A percentile compares a stretch with the other conserved stretches of the same genome.
Evolutionary conservation across 2,329 filamentous ascomycete genomes (phyloP).

Genomic region (Achaetomium macrosporum): DNA sequence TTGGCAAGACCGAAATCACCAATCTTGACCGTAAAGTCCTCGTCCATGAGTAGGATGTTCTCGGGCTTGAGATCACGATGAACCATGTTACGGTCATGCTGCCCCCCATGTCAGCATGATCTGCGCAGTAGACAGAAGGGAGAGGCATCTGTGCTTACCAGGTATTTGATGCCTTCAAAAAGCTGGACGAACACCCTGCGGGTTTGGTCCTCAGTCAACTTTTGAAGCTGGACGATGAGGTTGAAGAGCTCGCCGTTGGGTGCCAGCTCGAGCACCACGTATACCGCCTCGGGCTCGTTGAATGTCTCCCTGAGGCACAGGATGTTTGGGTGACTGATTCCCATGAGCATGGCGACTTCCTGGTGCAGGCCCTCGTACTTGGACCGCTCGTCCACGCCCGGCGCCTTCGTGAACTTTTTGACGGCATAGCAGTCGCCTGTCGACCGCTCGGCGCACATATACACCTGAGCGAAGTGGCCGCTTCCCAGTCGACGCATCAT

Average conservation of each 20-base stretch:
- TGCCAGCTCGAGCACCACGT: slow-evolving; percentile 84
- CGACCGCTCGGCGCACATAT: slow-evolving; percentile 65
- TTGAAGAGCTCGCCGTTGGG: slow-evolving; percentile 95
- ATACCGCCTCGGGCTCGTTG: slow-evolving; percentile 84
- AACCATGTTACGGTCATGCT: slow-evolving; percentile 97
- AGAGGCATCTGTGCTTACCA: slow-evolving; percentile 53
- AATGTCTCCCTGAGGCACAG: slow-evolving; percentile 94
- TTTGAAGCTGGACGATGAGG: slow-evolving; percentile 84
- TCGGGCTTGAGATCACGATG: slow-evolving; percentile 98
- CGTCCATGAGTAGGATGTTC: slow-evolving; percentile 86
- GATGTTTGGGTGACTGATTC: slow-evolving; percentile 91
- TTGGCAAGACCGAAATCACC: slow-evolving; percentile 97
- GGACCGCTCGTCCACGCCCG: slow-evolving; percentile 73
- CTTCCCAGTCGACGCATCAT: slow-evolving; percentile 43
- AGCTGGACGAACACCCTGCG: slow-evolving; percentile 85
- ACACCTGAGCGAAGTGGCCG: slow-evolving; percentile 24
- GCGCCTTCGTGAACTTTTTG: slow-evolving; percentile 86
- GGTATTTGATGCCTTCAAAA: slow-evolving; percentile 89
- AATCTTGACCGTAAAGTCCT: slow-evolving; percentile 79
- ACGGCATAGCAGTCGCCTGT: slow-evolving; percentile 81
- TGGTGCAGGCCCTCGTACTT: slow-evolving; percentile 85
- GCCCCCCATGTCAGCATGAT: slow-evolving; percentile 26
- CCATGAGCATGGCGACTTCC: slow-evolving; percentile 94
- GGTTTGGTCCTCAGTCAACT: slow-evolving; percentile 75
- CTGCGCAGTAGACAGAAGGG: neutral